Base-by-base conservation (phyloP, 2,329 filamentous ascomycete genomes). In the Phoma sp. region DNA sequence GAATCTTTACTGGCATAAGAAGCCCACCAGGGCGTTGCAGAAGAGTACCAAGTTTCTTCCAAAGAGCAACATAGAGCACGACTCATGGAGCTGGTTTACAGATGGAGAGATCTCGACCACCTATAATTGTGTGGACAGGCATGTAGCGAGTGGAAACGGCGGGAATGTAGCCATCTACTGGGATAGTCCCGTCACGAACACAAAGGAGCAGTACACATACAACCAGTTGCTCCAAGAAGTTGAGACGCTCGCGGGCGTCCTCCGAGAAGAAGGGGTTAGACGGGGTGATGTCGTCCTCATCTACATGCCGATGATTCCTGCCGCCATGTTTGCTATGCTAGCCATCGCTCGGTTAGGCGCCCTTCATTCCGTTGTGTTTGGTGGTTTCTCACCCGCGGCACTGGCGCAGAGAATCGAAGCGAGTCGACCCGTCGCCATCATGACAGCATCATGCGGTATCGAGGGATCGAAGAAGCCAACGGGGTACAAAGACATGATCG, bases 301-400 rank as follows among this genome's bases (percentile, higher is more conserved):
- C 25, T 98, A 97, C 76, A 96, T 97, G 93, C 93, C 93, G 50
- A 97, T 97, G 93, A 91, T 97, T 38, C 93, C 94, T 0, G 88
- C 91, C 0, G 90, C 92, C 1, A 74, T 96, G n/a, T 86, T 96
- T 58, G 93, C 90, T 9, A 92, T 95, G 61, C 85, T 97, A 4
- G 92, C 94, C 22, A 85, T 90, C 55, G 87, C 87, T 57, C 86
- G 92, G 9, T 81, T 97, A 0, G 94, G 93, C 10, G 94, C 92
- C 15, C 86, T 97, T 47, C 94, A 98, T 72, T 88, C 91, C 3
- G 91, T 96, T 4, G 94, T 98, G 3, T 97, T 97, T 75, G 94
- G 94, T 37, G 93, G 94, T 0, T 98, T 98, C 72, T 92, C 91
- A 0, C 82, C 92, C 0, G 81, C 83, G 9, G 90, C 92, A 4